A percentile compares a stretch with the other conserved stretches of the same genome.
phyloP scores from a whole-genome alignment of 768 basidiomycete species.

The Rhodotorula toruloides region DNA sequence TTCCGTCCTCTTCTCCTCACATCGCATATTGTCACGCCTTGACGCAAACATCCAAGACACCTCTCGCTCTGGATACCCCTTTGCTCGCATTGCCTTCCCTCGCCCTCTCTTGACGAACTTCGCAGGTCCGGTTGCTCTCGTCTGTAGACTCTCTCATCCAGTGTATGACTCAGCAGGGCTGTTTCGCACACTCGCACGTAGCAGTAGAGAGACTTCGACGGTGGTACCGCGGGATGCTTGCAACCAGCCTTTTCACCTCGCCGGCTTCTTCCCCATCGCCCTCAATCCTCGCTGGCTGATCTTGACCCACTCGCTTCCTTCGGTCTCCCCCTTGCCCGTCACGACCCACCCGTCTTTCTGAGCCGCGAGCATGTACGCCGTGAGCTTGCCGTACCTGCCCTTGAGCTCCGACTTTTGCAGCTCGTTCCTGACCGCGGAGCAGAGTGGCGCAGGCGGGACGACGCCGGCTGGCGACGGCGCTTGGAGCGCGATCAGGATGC shows the following conservation, averaged over 20 bases:
- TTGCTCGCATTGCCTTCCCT: no score
- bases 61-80: background rate
- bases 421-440: slow-evolving; percentile 4
- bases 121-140: no score
- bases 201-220: no score
- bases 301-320: slow-evolving; percentile 19
- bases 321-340: background rate
- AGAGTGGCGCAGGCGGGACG: background rate
- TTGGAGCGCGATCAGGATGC: background rate
- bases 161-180: no score
- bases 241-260: background rate
- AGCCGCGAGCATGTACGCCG: background rate
- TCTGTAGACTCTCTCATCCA: no score
- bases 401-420: background rate
- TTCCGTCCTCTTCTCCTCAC: background rate
- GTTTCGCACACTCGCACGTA: no score
- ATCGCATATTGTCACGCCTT: background rate
- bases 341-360: slow-evolving; percentile 22
- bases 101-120: no score
- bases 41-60: background rate
- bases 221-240: no score
- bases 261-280: slow-evolving; percentile 2
- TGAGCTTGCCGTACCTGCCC: background rate
- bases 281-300: slow-evolving; percentile 11
- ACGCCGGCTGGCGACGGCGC: background rate